Evolutionary conservation across 192 early-diverging fungal species (phyloP).

Genomic region (Rhizophagus prolifer): DNA sequence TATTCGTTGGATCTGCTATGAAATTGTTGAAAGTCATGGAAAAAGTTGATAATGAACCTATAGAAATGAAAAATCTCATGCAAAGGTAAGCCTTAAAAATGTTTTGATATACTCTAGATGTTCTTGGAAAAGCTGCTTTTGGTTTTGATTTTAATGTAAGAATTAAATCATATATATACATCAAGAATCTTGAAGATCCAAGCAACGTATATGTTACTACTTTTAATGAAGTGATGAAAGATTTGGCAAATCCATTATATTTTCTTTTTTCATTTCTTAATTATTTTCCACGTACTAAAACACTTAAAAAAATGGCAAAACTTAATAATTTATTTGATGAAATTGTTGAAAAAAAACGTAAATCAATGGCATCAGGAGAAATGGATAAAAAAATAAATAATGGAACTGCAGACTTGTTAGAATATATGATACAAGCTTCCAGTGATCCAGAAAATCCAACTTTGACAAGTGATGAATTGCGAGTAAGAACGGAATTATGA

Average conservation of each 20-base stretch:
- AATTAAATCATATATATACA: neutral
- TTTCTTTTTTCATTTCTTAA: neutral
- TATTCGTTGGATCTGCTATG: neutral
- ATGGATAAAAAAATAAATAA: neutral
- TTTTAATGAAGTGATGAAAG: neutral
- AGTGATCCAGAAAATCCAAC: neutral
- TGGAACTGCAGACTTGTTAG: neutral
- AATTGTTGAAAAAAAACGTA: neutral
- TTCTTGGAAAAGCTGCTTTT: conserved; percentile 3
- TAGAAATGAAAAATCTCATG: neutral
- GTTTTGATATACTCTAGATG: neutral
- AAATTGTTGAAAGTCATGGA: neutral
- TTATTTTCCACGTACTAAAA: neutral
- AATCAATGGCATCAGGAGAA: neutral
- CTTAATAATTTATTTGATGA: neutral
- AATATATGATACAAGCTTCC: neutral
- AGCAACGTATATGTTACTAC: neutral
- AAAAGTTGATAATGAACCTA: neutral
- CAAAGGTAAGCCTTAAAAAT: neutral
- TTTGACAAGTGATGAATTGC: neutral
- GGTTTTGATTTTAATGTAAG: conserved; percentile 11
- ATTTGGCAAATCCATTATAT: neutral
- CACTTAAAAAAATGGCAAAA: neutral
- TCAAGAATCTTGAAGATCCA: conserved; percentile 2
- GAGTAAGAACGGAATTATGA: neutral